phyloP scores from a whole-genome alignment of 768 basidiomycete genomes.

The Tulasnella sp. region DNA sequence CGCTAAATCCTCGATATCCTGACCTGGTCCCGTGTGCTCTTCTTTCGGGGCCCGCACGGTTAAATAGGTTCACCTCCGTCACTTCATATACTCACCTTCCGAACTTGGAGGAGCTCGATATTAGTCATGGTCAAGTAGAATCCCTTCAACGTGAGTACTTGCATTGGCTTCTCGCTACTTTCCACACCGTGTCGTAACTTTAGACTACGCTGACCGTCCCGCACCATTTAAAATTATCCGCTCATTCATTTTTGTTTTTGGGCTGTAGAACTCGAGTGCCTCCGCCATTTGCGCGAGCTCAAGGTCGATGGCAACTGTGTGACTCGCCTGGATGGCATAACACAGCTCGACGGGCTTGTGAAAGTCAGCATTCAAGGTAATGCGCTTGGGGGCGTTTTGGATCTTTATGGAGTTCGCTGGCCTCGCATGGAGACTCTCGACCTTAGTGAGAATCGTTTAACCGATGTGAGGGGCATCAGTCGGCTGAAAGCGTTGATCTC shows the following conservation, averaged over 20 bases:
- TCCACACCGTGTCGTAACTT: not conserved
- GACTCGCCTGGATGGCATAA: slow-evolving; percentile 57
- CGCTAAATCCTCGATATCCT: too few species aligned
- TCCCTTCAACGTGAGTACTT: slow-evolving; percentile 65
- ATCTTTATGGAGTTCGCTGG: slow-evolving; percentile 23
- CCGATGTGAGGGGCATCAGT: slow-evolving; percentile 46
- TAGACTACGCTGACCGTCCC: not conserved
- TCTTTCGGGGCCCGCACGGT: not conserved
- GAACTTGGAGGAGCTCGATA: slow-evolving; percentile 80
- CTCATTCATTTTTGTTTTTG: not conserved
- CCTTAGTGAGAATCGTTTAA: slow-evolving; percentile 62
- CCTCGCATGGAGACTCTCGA: slow-evolving; percentile 66
- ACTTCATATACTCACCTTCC: slow-evolving; percentile 81
- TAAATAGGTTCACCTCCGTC: slow-evolving; percentile 60
- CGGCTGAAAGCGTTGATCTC: slow-evolving; percentile 38
- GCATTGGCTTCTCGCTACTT: not conserved
- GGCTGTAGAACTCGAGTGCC: slow-evolving; percentile 66
- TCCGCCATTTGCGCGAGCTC: slow-evolving; percentile 78
- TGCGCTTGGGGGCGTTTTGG: slow-evolving; percentile 47
- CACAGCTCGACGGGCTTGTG: slow-evolving; percentile 66
- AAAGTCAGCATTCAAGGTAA: slow-evolving; percentile 78
- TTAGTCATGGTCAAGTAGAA: slow-evolving; percentile 82
- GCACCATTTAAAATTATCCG: not conserved
- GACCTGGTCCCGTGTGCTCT: not conserved
- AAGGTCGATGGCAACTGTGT: slow-evolving; percentile 84